Base-by-base conservation (phyloP, 2,329 filamentous ascomycete genomes). In the Pseudogymnoascus sp. region DNA sequence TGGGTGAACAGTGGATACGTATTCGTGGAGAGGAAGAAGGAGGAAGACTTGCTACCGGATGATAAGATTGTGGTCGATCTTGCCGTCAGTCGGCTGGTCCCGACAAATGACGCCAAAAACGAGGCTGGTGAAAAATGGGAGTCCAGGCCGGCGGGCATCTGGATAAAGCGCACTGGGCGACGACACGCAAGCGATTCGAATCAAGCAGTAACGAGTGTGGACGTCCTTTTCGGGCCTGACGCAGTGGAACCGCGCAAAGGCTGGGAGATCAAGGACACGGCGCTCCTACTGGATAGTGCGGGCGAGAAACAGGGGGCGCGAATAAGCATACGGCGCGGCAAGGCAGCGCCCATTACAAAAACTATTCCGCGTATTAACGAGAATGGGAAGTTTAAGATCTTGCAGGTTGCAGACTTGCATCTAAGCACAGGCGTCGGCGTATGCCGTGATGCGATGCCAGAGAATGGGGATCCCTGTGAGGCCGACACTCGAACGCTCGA, bases 401-500 rank as follows among this genome's bases (percentile, higher is more conserved):
- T 99, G 82, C 95, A 99, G 76, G 81, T 96, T 63, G 89, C 92
- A n/a, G 95, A 99, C 77, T 78, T 97, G 65, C 95, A 99, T 75
- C 78, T 99, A 63, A 93, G 91, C 72, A 99, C 95, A 2, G 95
- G 93, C 8, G 81, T 93, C 4, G 95, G 95, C 8, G 77, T 77
- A 50, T 99, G 95, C 72, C 86, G 95, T 67, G 92, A 99, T 69
- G 85, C 91, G n/a, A 82, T 93, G 68, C 93, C 93, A 0, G 83
- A 86, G 66, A 84, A 91, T 61, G 87, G 86, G 4, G 89, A 88
- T 10, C 85, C 86, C 69, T 99, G 95, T 74, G 91, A 97, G 72
- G 95, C 95, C 1, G 95, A 99, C 73, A 87, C 91, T 14, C 84
- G 93, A 67, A 97, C 95, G 1, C 78, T 97, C 64, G 92, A 97